These are phyloP conservation scores for Hortiboletus flavorubellus DNA, from an alignment of 768 basidiomycete species.

Conservation along the genomic window DNA sequence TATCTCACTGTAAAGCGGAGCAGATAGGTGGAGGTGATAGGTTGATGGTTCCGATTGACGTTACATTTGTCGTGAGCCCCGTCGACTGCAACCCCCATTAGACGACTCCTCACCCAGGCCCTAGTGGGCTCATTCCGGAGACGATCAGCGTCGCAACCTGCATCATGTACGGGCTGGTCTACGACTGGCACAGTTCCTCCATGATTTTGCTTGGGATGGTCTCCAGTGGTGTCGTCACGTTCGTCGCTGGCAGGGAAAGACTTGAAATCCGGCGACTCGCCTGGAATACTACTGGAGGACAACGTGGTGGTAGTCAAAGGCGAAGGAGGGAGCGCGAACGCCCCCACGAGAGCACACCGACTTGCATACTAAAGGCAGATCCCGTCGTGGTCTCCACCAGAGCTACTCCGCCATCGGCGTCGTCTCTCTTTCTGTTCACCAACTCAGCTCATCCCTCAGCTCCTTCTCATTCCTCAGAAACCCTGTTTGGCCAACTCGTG, in stretches of 20 bases:
- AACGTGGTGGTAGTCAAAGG: constrained; percentile 27
- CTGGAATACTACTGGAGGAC: constrained; percentile 18
- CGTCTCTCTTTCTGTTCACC: constrained; percentile 26
- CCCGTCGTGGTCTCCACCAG: background rate
- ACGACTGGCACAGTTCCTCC: constrained; percentile 32
- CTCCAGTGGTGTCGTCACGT: constrained; percentile 26
- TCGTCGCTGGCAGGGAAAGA: constrained; percentile 23
- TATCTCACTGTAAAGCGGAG: constrained; percentile 11
- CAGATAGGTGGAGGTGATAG: constrained; percentile 13
- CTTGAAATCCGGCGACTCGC: constrained; percentile 19
- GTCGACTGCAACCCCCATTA: constrained; percentile 8
- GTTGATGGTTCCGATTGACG: constrained; percentile 14
- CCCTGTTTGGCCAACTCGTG: constrained; percentile 35
- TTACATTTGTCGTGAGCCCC: constrained; percentile 13
- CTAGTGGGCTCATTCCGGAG: constrained; percentile 23
- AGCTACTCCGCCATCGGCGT: constrained; percentile 9
- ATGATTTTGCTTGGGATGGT: constrained; percentile 32
- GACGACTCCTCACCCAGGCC: constrained; percentile 6
- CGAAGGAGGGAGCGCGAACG: constrained; percentile 20
- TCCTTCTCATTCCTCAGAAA: constrained; percentile 33
- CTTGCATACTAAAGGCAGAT: background rate
- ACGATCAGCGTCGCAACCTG: constrained; percentile 17
- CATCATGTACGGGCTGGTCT: constrained; percentile 20
- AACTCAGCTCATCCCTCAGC: constrained; percentile 31
- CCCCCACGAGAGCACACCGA: constrained; percentile 23